These are phyloP conservation scores for Lentinus polychrous DNA, from an alignment of 1,284 basidiomycete species.

Conservation along the genomic window DNA sequence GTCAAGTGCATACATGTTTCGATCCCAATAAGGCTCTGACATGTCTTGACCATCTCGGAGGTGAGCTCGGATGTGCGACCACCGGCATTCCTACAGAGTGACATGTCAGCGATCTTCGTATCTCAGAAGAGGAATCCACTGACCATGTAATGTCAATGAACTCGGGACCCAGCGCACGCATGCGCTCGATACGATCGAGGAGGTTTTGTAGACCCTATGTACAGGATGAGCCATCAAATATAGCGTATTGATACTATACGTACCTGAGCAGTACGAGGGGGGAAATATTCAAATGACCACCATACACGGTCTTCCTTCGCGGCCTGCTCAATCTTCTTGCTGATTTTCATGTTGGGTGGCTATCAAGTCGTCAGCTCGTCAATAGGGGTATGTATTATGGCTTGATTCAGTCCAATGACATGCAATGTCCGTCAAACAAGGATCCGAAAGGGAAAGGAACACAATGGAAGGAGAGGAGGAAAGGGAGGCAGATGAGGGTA, in stretches of 20 bases:
- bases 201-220: constrained; percentile 86
- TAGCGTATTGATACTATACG: constrained; percentile 9
- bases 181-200: constrained; percentile 95
- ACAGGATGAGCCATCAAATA: background rate
- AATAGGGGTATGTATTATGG: background rate
- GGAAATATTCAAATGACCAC: constrained; percentile 98
- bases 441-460: background rate
- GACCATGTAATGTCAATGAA: constrained; percentile 98
- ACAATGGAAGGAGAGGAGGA: background rate
- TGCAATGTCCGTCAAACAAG: background rate
- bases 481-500: background rate
- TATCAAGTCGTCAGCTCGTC: constrained; percentile 1
- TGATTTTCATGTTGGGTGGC: constrained; percentile 74
- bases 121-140: constrained; percentile 16
- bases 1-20: constrained; percentile 99
- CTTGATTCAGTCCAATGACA: background rate
- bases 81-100: constrained; percentile 82
- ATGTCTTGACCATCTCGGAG: constrained; percentile 94
- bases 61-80: constrained; percentile 91
- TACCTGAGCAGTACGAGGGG: constrained; percentile 91
- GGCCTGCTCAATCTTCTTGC: constrained; percentile 81
- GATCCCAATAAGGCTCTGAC: constrained; percentile 85
- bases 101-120: constrained; percentile 6
- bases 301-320: constrained; percentile 78
- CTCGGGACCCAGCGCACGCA: constrained; percentile 92